Evolutionary conservation across 768 basidiomycete species (phyloP).

Genomic region (Leccinum variicolor): DNA sequence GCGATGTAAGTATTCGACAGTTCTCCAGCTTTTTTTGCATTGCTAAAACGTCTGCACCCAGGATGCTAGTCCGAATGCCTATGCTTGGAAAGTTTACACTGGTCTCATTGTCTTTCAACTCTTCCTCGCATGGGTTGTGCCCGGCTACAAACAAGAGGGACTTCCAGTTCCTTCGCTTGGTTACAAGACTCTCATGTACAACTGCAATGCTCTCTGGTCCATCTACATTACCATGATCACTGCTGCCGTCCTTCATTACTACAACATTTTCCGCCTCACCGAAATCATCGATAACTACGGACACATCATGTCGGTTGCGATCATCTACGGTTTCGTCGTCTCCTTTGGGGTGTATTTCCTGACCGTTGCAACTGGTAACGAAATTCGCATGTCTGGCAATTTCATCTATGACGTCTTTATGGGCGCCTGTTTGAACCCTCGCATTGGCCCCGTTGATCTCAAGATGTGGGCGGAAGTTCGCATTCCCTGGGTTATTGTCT

Average conservation of each 20-base stretch:
- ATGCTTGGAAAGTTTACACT: constrained; percentile 88
- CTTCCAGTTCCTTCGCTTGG: constrained; percentile 93
- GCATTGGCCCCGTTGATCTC: constrained; percentile 86
- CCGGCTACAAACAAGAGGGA: constrained; percentile 91
- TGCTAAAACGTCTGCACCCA: constrained; percentile 28
- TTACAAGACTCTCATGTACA: constrained; percentile 92
- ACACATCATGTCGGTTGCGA: constrained; percentile 90
- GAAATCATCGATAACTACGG: constrained; percentile 97
- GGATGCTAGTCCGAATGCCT: constrained; percentile 89
- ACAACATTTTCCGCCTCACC: constrained; percentile 82
- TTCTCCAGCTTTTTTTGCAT: neutral
- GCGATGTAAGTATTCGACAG: constrained; percentile 50
- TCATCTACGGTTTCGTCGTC: constrained; percentile 85
- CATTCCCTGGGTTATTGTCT: constrained; percentile 95
- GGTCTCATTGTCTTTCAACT: constrained; percentile 89
- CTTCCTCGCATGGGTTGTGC: constrained; percentile 84
- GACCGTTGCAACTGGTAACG: constrained; percentile 71
- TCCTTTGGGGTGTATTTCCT: constrained; percentile 79
- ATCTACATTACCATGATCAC: constrained; percentile 82
- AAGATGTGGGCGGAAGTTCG: constrained; percentile 99
- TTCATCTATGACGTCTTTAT: constrained; percentile 95
- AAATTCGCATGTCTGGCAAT: constrained; percentile 93
- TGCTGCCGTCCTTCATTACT: constrained; percentile 71
- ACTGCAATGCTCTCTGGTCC: constrained; percentile 90
- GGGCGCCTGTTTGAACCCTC: constrained; percentile 93